Evolutionary conservation across 306 rosid genomes (phyloP), one percentile per base, ranked within the genome.

Genomic region (Pyrus bretschneideri): DNA sequence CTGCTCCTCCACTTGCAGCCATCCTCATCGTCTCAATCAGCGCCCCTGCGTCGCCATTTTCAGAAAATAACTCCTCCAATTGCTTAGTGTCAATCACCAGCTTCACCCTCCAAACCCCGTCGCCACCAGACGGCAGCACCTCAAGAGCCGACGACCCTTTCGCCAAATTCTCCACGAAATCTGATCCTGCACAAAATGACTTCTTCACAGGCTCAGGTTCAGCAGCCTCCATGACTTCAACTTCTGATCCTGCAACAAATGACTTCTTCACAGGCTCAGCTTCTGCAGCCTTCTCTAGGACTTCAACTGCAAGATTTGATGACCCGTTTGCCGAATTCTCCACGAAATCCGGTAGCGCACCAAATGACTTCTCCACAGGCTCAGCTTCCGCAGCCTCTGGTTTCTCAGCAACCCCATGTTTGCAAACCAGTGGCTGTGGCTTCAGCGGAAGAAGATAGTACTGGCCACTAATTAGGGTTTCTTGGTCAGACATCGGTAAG

Each of bases 381-480:
- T 75, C 86, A 42, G 64, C 72, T 70, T n/a, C 73, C 17, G 66
- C 30, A 12, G n/a, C 22, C 76, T 27, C 69, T 22, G 23, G 11
- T 44, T 51, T 42, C 46, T 9, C 58, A 9, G 29, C 2, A 67
- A 69, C 81, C 23, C 66, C 73, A 18, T 54, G 45, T 7, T 42
- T 13, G 17, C 64, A 15, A 25, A 17, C 44, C 27, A 42, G 8
- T 7, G n/a, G 72, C 30, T 40, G 62, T 80, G 42, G 27, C 73
- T 46, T 72, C 12, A 83, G 64, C 6, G 97, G 97, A 79, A 87
- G 93, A 83, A 91, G 89, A 78, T 86, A 91, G 82, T 89, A 81
- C 61, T 83, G 77, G 33, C 88, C 97, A 35, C 83, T 75, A 35
- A 74, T 64, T 19, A 91, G 78, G 74, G 58, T 51, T 84, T 83